Evolutionary conservation across 805 yeast genomes (phyloP), one percentile per base, ranked within the genome.

Genomic region (Kuraishia cidri): DNA sequence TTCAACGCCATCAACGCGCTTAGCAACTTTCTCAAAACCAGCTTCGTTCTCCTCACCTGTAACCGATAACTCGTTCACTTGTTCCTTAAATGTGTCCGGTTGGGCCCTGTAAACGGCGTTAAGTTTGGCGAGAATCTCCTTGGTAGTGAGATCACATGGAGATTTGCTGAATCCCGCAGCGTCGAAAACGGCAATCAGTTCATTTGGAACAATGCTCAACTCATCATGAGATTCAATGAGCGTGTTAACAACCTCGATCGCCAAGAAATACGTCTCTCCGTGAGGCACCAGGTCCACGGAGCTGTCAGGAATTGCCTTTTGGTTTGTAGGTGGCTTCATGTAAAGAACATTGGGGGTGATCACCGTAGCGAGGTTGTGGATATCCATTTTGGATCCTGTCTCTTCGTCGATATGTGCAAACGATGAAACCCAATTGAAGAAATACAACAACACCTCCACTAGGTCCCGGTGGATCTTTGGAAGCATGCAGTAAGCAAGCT

Each of bases 351-450:
- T 92, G 2, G 99, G 99, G 0, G 97, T 83, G 31, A 92, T 69
- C 3, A 92, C 99, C 0, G 97, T 92, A 2, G 98, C 95, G 41
- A 92, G 66, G 53, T 92, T 92, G 51, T 87, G 95, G 22, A 83
- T 74, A 52, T 90, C 97, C 98, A 92, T 92, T 60, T 90, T 92
- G 3, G 97, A 86, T 1, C 92, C 92, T 15, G 76, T 73, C 43
- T 83, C 88, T 45, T 86, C 94, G 48, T 87, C 97, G 39, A 88
- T 75, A 44, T 85, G 88, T 1, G 97, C 83, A 59, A 92, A 92
- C 2, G 97, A 84, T 0, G 97, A 86, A 2, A 88, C 90, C 97
- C 97, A 92, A 54, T 79, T 79, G 50, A 92, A 72, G 54, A 92
- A 92, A 37, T 79, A 76, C 21, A 88, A 64, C 26, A 92, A 59